Base-by-base conservation (phyloP, 2,329 filamentous ascomycete genomes). In the Colletotrichum scovillei region DNA sequence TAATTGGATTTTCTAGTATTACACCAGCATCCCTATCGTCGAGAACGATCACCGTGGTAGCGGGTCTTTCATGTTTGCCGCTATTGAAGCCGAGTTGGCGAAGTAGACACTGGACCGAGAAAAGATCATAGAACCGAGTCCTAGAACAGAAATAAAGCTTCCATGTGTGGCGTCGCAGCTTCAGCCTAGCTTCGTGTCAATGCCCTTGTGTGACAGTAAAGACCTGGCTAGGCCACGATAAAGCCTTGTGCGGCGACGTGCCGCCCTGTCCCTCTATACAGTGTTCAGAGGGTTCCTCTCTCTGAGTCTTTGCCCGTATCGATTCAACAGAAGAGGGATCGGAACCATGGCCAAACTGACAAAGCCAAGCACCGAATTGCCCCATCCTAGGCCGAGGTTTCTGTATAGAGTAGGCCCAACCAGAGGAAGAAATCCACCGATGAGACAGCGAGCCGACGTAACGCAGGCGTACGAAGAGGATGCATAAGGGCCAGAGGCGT, bases 41-140 rank as follows among this genome's bases (percentile, higher is more conserved):
- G 70, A 73, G 28, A 73, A 73, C 4, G 70, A 73, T 5, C 9
- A 60, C 1, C 58, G 70, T 38, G 70, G 70, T 1, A 57, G 49
- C 24, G 70, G 66, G 1, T 53, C 70, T 3, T 73, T 73, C 49
- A 12, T 73, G 26, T 70, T 73, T 28, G 70, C 66, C 5, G 66
- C 70, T 7, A 73, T 73, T 1, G 70, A 73, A 30, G 46, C 67
- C 0, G 70, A 73, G 55, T 14, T 63, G 9, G 3, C 49, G 0
- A 49, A 49, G 42, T 49, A 49, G 19, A 22, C 19, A 3, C 4
- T n/a, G 19, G 4, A 49, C 0, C 6, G 6, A 19, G 38, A 0
- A 3, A 19, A 3, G 14, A 42, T 42, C 38, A 19, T 42, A 42
- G 38, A 42, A 2, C 38, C 14, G 16, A 16, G 16, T 16, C 38